These are phyloP conservation scores for Quercus tomentella DNA, from an alignment of 331 rosid genomes.

Conservation along the genomic window DNA sequence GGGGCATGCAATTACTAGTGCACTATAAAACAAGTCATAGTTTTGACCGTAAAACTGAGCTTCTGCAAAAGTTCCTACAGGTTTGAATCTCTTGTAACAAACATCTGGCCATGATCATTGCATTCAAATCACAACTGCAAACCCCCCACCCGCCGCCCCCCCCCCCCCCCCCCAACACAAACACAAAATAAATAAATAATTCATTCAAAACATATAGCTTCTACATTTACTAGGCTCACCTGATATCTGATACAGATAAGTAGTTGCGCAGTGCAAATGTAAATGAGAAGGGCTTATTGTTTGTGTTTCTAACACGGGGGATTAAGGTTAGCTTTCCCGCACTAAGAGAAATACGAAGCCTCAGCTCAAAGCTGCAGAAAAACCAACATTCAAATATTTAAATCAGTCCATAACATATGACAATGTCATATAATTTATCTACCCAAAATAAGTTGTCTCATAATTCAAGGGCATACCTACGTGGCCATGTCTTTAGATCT, in stretches of 20 bases:
- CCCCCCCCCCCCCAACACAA: not conserved
- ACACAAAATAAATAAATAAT: no score
- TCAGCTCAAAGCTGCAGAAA: conserved; percentile 59
- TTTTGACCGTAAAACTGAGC: not conserved
- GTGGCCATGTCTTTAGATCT: conserved; percentile 57
- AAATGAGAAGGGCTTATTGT: conserved; percentile 51
- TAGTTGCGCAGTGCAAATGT: conserved; percentile 59
- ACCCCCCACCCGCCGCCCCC: accelerated
- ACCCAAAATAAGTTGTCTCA: not conserved
- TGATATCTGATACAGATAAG: conserved; percentile 68
- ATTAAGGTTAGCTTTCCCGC: conserved; percentile 62
- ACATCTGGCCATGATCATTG: not conserved
- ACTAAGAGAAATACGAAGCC: conserved; percentile 57
- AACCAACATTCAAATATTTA: not conserved
- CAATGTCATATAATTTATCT: not conserved
- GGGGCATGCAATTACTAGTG: not conserved
- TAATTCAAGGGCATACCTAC: conserved; percentile 34
- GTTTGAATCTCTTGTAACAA: not conserved
- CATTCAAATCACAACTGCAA: not conserved
- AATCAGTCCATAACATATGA: not conserved
- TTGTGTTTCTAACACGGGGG: conserved; percentile 61
- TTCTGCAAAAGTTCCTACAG: not conserved
- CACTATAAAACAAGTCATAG: not conserved
- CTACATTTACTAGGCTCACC: conserved; percentile 32
- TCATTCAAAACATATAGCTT: not conserved